Base-by-base conservation (phyloP, 2,329 filamentous ascomycete species). In the Acrodontium crateriforme region DNA sequence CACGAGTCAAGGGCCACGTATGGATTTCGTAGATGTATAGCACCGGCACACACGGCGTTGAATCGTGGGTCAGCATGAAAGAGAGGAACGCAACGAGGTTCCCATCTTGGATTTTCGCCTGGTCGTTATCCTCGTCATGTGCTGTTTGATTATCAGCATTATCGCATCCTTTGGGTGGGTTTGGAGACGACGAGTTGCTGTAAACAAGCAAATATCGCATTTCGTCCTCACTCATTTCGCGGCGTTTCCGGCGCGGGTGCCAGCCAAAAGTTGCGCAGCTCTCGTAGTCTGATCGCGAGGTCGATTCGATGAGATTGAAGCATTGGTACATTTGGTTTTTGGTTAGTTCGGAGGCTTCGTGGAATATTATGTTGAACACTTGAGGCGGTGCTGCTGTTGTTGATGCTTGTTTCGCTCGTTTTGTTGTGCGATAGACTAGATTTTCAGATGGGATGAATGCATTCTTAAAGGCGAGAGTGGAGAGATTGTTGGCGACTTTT, bases 1-100 rank as follows among this genome's bases (percentile, higher is more conserved):
- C 64, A 39, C 69, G 67, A 4, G 78, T 48, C 2, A 59, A 53
- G 1, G 62, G 54, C 19, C 59, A 53, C 3, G 85, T 63, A 45
- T 87, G 79, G 18, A 87, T 71, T 54, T 87, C 79, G 49, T 84
- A 87, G 50, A 79, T 75, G 51, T 84, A 87, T 12, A 83, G 47
- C 2, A 84, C 78, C 0, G 72, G 61, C 33, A 70, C 56, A 2
- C 64, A 63, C n/a, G 49, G 48, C n/a, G 46, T 27, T 25, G 72
- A 69, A 46, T 81, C 75, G 45, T 69, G 69, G 2, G 73, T 77
- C n/a, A 77, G 66, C 74, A 79, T 75, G 44, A 80, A 59, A n/a
- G 73, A 78, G 1, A 67, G 60, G 39, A 80, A 55, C 2, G 44
- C 52, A 7, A 39, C 30, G 7, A 42, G 22, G 15, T 16, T n/a